Conservation (phyloP, 2,329 filamentous ascomycete species). For the Sphaceloma murrayae region DNA sequence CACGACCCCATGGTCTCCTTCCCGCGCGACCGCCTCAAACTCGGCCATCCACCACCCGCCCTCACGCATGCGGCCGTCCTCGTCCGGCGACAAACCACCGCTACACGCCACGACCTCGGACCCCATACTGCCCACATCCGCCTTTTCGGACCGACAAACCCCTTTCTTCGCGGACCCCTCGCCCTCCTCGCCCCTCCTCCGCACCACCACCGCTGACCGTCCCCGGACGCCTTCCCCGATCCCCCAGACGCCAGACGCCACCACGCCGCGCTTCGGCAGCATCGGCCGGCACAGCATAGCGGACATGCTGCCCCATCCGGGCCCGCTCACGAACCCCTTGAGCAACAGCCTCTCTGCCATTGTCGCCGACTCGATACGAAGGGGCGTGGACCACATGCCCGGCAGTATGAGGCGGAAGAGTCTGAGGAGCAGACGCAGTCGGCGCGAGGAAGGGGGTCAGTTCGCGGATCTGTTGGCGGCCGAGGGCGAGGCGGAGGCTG, state of each 20-base stretch:
- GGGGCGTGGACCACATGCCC: constrained; percentile 36
- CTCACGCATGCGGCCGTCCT: constrained; percentile 20
- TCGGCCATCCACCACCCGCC: constrained; percentile 27
- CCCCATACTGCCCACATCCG: constrained; percentile 25
- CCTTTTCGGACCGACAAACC: constrained; percentile 21
- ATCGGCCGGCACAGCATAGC: constrained; percentile 41
- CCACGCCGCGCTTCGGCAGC: constrained; percentile 23
- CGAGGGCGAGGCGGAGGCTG: too few species aligned
- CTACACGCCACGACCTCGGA: constrained; percentile 32
- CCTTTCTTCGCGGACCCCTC: constrained; percentile 17
- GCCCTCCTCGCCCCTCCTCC: constrained; percentile 15
- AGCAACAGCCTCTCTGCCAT: constrained; percentile 52
- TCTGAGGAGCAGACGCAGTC: constrained; percentile 11
- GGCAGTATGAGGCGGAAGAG: constrained; percentile 6
- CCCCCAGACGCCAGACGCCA: constrained; percentile 22
- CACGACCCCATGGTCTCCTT: constrained; percentile 14
- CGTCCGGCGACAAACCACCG: constrained; percentile 20
- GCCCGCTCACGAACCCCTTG: constrained; percentile 51
- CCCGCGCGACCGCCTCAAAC: constrained; percentile 21
- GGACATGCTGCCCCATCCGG: constrained; percentile 46
- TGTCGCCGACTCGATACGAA: constrained; percentile 55
- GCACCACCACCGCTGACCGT: constrained; percentile 23
- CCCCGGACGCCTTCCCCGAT: constrained; percentile 12
- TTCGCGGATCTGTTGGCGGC: too few species aligned
- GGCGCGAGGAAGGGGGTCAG: too few species aligned